phyloP scores from a whole-genome alignment of 1,284 basidiomycete species.

The Trametes sp. region DNA sequence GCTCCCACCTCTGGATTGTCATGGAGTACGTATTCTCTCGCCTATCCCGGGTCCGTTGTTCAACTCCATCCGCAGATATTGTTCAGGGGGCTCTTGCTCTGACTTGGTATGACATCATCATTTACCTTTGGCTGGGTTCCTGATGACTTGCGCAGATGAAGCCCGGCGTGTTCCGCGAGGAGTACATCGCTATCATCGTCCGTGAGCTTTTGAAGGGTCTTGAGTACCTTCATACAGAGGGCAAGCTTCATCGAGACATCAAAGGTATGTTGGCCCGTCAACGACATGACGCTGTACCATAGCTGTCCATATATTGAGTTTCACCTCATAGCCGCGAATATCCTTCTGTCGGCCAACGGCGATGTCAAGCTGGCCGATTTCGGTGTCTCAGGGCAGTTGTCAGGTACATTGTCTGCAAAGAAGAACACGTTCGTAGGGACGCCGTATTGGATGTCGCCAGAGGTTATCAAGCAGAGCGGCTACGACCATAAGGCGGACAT shows the following conservation, averaged over 20 bases:
- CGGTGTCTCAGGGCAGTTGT: slow-evolving; percentile 98
- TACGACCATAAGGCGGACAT: slow-evolving; percentile 99
- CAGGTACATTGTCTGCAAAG: slow-evolving; percentile 94
- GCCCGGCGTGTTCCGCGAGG: slow-evolving; percentile 95
- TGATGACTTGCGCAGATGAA: slow-evolving; percentile 79
- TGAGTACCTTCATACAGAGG: slow-evolving; percentile 95
- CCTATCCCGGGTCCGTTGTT: not conserved
- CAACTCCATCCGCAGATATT: slow-evolving; percentile 61
- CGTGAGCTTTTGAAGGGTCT: slow-evolving; percentile 92
- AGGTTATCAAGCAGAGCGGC: slow-evolving; percentile 99
- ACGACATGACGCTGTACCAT: no score
- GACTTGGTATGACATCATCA: slow-evolving; percentile 65
- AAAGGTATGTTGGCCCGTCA: slow-evolving; percentile 69
- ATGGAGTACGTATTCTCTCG: slow-evolving; percentile 83
- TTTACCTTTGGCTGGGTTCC: slow-evolving; percentile 27
- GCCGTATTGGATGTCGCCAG: slow-evolving; percentile 99
- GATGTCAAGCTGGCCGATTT: slow-evolving; percentile 99
- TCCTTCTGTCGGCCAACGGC: slow-evolving; percentile 92
- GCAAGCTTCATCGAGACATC: slow-evolving; percentile 98
- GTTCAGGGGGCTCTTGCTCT: slow-evolving; percentile 86
- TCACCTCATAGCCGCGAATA: slow-evolving; percentile 77
- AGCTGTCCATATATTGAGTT: not conserved
- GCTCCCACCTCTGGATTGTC: slow-evolving; percentile 97
- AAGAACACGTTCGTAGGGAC: slow-evolving; percentile 99
- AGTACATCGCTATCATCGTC: slow-evolving; percentile 97